A percentile compares a stretch with the other conserved stretches of the same genome.
phyloP scores from a whole-genome alignment of 371 early-diverging fungal genomes.

The Paramicrosporidium saccamoebae region DNA sequence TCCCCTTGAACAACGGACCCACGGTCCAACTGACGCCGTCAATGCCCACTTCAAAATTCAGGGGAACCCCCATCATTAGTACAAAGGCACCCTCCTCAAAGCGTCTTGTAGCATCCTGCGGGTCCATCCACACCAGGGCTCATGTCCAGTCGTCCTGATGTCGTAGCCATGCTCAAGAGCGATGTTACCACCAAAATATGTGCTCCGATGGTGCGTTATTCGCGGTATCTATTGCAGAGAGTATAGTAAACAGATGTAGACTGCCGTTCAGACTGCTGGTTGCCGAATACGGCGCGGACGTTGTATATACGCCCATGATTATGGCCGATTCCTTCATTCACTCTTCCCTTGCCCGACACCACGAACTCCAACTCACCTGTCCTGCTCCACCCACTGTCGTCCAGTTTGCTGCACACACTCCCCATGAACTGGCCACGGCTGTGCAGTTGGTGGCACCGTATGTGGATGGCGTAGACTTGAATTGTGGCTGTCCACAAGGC shows the following conservation, averaged over 20 bases:
- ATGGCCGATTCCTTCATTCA: slow-evolving; percentile 64
- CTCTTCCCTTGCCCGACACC: slow-evolving; percentile 34
- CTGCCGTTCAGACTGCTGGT: neutral
- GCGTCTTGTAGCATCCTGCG: slow-evolving; percentile 23
- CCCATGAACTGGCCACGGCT: slow-evolving; percentile 44
- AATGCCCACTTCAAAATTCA: slow-evolving; percentile 53
- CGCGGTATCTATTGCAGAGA: slow-evolving; percentile 69
- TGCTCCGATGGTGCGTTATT: slow-evolving; percentile 92
- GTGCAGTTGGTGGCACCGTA: slow-evolving; percentile 42
- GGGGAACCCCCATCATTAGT: slow-evolving; percentile 42
- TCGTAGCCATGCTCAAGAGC: no score
- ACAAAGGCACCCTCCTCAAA: slow-evolving; percentile 40
- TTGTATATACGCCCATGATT: slow-evolving; percentile 93
- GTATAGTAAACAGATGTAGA: slow-evolving; percentile 28
- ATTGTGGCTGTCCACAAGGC: slow-evolving; percentile 59
- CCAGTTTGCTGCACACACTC: slow-evolving; percentile 65
- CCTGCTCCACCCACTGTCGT: slow-evolving; percentile 50
- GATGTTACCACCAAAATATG: no score
- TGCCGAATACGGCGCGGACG: slow-evolving; percentile 45
- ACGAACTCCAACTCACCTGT: slow-evolving; percentile 40
- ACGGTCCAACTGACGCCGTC: slow-evolving; percentile 64
- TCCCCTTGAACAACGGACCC: slow-evolving; percentile 60
- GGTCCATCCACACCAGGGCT: no score
- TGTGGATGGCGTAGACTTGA: slow-evolving; percentile 40
- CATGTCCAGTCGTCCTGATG: no score